Evolutionary conservation across 257 asterid genomes (phyloP).

Genomic region (Ocimum tenuiflorum): DNA sequence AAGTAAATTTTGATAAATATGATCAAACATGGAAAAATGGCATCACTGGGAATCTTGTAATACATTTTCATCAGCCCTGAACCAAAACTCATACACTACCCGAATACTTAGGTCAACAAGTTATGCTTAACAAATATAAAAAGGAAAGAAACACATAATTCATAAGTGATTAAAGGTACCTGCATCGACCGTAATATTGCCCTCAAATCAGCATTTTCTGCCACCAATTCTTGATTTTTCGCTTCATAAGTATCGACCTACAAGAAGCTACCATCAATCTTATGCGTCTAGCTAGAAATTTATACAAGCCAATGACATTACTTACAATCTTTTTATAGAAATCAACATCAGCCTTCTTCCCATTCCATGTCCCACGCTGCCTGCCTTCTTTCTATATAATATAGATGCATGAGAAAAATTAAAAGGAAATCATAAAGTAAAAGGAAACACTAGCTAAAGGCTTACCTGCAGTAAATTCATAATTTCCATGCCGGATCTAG

Average conservation of each 20-base stretch:
- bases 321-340: slow-evolving; percentile 91
- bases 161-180: slow-evolving; percentile 29
- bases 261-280: slow-evolving; percentile 21
- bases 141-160: too few species aligned
- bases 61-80: background rate
- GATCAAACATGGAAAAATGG: background rate
- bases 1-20: background rate
- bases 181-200: slow-evolving; percentile 92
- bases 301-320: slow-evolving; percentile 17
- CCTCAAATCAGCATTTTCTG: slow-evolving; percentile 95
- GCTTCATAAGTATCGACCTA: slow-evolving; percentile 93
- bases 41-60: background rate
- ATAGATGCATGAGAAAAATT: slow-evolving; percentile 13
- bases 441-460: slow-evolving; percentile 3
- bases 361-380: slow-evolving; percentile 97
- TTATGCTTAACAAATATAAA: background rate
- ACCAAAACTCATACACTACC: background rate
- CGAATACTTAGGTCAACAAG: background rate
- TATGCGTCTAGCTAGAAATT: slow-evolving; percentile 4
- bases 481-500: slow-evolving; percentile 96
- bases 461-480: slow-evolving; percentile 91
- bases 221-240: slow-evolving; percentile 84
- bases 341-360: slow-evolving; percentile 81
- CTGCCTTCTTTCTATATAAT: slow-evolving; percentile 87
- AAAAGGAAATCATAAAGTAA: background rate